Percentiles rank a stretch among this genome's conserved stretches.
Evolutionary conservation across 345 rosid genomes (phyloP).

Genomic region (Luvunga scandens): DNA sequence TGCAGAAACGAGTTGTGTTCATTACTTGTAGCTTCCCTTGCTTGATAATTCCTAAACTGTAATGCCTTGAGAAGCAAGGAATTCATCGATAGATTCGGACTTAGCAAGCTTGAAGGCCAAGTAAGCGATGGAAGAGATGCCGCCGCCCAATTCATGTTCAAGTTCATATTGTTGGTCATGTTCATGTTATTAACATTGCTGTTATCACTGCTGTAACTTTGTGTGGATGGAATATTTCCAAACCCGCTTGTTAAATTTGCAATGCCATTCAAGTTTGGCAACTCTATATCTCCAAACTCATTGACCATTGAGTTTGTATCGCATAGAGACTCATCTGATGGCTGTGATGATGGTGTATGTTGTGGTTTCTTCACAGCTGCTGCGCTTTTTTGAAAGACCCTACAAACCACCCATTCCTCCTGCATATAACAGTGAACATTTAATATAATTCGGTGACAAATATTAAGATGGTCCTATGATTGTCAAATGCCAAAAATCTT

Average conservation of each 20-base stretch:
- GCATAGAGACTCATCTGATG: conserved; percentile 71
- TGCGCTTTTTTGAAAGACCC: conserved; percentile 70
- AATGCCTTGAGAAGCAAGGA: conserved; percentile 81
- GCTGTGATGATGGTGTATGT: conserved; percentile 54
- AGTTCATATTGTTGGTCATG: conserved; percentile 31
- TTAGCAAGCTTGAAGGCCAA: conserved; percentile 62
- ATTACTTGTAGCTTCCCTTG: conserved; percentile 38
- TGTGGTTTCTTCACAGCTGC: conserved; percentile 54
- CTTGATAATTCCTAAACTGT: conserved; percentile 61
- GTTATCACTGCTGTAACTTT: conserved; percentile 24
- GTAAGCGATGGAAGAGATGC: conserved; percentile 32
- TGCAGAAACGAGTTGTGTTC: conserved; percentile 33
- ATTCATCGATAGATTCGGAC: conserved; percentile 69
- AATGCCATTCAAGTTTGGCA: conserved; percentile 42
- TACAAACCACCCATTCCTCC: conserved; percentile 97
- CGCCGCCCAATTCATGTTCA: conserved; percentile 29
- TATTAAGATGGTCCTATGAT: background rate
- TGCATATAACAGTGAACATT: conserved; percentile 6
- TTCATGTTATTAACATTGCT: conserved; percentile 26
- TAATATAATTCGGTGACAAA: background rate
- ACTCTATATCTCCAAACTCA: conserved; percentile 68
- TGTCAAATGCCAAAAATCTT: background rate
- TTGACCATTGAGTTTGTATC: conserved; percentile 70
- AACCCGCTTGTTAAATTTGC: conserved; percentile 30
- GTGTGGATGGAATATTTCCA: conserved; percentile 18